Evolutionary conservation across 2,329 filamentous ascomycete species (phyloP).

Genomic region (Colletotrichum echinochloae): DNA sequence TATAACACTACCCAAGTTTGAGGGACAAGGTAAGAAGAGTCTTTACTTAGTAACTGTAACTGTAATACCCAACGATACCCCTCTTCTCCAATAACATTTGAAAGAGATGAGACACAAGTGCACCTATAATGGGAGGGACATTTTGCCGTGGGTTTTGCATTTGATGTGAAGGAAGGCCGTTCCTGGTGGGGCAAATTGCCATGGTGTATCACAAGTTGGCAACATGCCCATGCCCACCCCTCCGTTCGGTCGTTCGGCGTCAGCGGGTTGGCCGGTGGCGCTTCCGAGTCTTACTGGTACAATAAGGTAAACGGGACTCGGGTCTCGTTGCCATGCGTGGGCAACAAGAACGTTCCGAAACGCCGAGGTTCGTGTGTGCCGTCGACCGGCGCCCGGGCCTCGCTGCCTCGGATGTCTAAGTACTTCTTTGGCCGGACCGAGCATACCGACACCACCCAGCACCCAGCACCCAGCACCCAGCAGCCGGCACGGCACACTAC

Average conservation of each 20-base stretch:
- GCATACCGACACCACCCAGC: background rate
- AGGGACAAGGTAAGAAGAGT: background rate
- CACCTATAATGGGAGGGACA: background rate
- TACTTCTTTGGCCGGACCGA: background rate
- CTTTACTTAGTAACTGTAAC: conserved; percentile 4
- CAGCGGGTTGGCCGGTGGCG: background rate
- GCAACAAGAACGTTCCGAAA: background rate
- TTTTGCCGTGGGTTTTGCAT: background rate
- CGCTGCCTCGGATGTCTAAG: background rate
- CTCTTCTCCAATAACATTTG: background rate
- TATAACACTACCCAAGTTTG: background rate
- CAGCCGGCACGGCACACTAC: background rate
- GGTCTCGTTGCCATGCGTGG: background rate
- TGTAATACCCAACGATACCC: conserved; percentile 4
- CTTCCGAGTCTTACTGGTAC: background rate
- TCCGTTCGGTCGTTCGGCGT: background rate
- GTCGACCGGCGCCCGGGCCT: background rate
- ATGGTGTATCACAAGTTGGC: too few relatives aligned
- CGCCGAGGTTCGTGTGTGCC: background rate
- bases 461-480: background rate
- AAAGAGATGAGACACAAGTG: background rate
- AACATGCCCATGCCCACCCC: background rate
- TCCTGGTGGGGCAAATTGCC: background rate
- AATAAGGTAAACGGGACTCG: background rate
- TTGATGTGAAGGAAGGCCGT: background rate